Evolutionary conservation across 345 rosid genomes (phyloP), one percentile per base, ranked within the genome.

Genomic region (Kernera saxatilis): DNA sequence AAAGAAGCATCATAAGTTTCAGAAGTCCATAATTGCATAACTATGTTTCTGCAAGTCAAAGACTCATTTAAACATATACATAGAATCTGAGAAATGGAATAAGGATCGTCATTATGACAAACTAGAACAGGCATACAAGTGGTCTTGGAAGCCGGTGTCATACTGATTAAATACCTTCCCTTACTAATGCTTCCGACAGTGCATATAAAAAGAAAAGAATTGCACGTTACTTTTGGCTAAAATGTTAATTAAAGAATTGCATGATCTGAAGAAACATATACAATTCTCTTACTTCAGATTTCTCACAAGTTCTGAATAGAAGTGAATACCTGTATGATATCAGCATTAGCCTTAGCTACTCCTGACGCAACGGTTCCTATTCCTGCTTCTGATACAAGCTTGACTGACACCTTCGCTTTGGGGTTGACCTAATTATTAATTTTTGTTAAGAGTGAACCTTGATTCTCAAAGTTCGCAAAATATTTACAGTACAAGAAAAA

Each of bases 351-450:
- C 86, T 94, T 91, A 25, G 99, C 92, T 79, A 94, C 99, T 22
- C 97, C 97, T 59, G 99, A 94, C 50, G 96, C 99, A 77, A 94
- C 99, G 26, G 97, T 94, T 70, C 99, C 99, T 72, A 94, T 94
- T 65, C 99, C 97, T 76, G 88, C 97, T 85, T 94, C 97, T 36
- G 93, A 95, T 67, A 94, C 99, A 40, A 94, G 95, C 87, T 94
- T 94, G 70, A 94, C 97, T 25, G 96, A 91, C 48, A 91, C 99
- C 86, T 94, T 94, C 17, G 99, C 99, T 81, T 76, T 91, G 65
- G 96, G 95, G 77, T 94, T 94, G 76, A 94, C 95, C 99, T 94
- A 72, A 63, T 55, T 62, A 66, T 52, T 27, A 17, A 6, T 45
- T 12, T 46, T 69, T 45, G 44, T 63, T 63, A 30, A 54, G 67